Base-by-base conservation (phyloP, 208 protist genomes). In the Phytomonas francai region DNA sequence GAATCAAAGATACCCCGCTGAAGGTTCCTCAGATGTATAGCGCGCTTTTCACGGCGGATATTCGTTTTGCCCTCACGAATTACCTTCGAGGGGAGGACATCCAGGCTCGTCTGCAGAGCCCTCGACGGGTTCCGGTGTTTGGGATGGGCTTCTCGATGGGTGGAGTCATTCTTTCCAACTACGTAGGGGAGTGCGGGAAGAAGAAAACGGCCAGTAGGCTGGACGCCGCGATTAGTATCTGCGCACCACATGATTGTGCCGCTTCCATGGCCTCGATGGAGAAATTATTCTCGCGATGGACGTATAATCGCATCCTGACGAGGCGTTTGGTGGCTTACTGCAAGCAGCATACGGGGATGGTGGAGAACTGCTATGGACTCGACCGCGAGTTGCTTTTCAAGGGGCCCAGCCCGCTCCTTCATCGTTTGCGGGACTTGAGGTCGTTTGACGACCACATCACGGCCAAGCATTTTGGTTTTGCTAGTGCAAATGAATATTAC, bases 121-220 rank as follows among this genome's bases (percentile, higher is more conserved):
- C n/a, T n/a, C n/a, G n/a, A 34, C 28, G 27, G n/a, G 68, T 84
- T 0, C 84, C 87, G 7, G 65, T 90, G 25, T n/a, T 90, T n/a
- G 84, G 62, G 31, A 7, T 89, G 27, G 84, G 64, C 29, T 90
- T 93, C 64, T 86, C 82, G 6, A 63, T 90, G 19, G 87, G 87
- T 28, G 87, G 87, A 3, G 30, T 83, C 3, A 81, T 90, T 39
- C 29, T 90, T 51, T 74, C 80, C 7, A 83, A 88, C 45, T 93
- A 87, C 59, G 51, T 80, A 3, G 78, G 74, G 6, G 84, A 93
- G 71, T 68, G 90, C 34, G 85, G 82, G 6, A 42, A 61, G 62
- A 61, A 39, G 16, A n/a, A 66, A n/a, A 19, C 19, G 51, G 14
- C 29, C 9, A 68, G 59, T 25, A 69, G 72, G 12, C 60, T 89